phyloP scores from a whole-genome alignment of 2,329 filamentous ascomycete genomes.

The Paraphoma chrysanthemicola region DNA sequence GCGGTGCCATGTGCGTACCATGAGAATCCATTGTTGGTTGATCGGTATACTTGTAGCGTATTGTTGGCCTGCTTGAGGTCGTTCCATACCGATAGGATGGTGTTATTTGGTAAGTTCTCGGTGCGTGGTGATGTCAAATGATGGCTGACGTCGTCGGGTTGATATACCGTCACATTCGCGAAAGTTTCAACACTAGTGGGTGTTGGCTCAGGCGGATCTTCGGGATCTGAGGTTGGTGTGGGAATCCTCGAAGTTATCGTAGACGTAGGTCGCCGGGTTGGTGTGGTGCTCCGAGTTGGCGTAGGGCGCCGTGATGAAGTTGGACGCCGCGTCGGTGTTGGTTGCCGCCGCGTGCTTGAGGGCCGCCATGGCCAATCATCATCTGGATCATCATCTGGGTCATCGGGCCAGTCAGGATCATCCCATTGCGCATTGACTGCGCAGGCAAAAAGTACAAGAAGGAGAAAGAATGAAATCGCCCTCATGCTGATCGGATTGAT shows the following conservation, averaged over 20 bases:
- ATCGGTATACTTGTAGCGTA: conserved; percentile 20
- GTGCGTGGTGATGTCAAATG: conserved; percentile 22
- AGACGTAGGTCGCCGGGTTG: conserved; percentile 1
- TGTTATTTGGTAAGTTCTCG: conserved; percentile 24
- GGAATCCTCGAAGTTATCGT: background rate
- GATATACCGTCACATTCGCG: conserved; percentile 28
- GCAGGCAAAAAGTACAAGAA: conserved; percentile 5
- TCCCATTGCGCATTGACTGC: conserved; percentile 10
- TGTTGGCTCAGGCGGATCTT: conserved; percentile 14
- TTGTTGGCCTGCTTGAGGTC: conserved; percentile 9
- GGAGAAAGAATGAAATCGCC: conserved; percentile 6
- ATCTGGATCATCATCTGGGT: conserved; percentile 5
- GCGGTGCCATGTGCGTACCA: conserved; percentile 24
- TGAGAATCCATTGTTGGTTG: conserved; percentile 26
- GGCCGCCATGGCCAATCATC: conserved; percentile 3
- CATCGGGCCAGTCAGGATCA: conserved; percentile 9
- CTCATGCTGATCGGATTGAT: background rate
- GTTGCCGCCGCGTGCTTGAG: background rate
- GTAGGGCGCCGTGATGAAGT: background rate
- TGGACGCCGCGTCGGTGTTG: conserved; percentile 4
- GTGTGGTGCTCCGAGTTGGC: background rate
- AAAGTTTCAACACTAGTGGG: conserved; percentile 24
- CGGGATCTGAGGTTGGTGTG: conserved; percentile 1
- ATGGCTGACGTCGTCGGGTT: conserved; percentile 13
- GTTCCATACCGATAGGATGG: conserved; percentile 24